Conservation (phyloP, 2,329 filamentous ascomycete species). For the Trichocomaceae sp. region DNA sequence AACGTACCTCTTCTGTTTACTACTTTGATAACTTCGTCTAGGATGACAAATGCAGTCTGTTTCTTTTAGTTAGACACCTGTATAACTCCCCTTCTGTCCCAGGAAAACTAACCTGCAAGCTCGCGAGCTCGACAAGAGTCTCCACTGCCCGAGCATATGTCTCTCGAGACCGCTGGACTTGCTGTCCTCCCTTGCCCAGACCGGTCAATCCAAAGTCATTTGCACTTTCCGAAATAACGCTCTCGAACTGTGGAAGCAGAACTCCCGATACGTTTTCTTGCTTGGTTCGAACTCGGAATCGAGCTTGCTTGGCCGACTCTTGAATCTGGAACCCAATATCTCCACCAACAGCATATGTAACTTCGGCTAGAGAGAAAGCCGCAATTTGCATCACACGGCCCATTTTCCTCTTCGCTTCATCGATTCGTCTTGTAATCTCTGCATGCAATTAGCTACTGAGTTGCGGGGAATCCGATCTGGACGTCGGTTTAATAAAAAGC, state of each 20-base stretch:
- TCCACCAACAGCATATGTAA: constrained; percentile 92
- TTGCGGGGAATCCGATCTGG: constrained; percentile 15
- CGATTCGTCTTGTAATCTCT: constrained; percentile 95
- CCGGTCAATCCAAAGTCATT: constrained; percentile 96
- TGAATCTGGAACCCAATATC: constrained; percentile 97
- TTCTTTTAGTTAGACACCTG: constrained; percentile 15
- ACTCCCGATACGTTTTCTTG: constrained; percentile 99
- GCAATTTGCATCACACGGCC: constrained; percentile 98
- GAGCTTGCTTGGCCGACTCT: constrained; percentile 86
- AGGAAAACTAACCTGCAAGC: constrained; percentile 60
- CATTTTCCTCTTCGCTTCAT: constrained; percentile 99
- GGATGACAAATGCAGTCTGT: constrained; percentile 88
- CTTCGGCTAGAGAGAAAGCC: constrained; percentile 93
- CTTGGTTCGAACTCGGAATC: constrained; percentile 87
- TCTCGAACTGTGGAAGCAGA: constrained; percentile 87
- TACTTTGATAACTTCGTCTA: constrained; percentile 98
- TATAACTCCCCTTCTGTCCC: not conserved
- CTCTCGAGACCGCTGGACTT: constrained; percentile 89
- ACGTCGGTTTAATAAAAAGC: constrained; percentile 19
- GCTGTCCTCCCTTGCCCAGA: constrained; percentile 92
- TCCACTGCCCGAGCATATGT: constrained; percentile 95
- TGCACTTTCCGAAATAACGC: constrained; percentile 77
- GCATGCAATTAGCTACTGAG: constrained; percentile 22
- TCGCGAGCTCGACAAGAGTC: constrained; percentile 88
- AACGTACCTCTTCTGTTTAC: constrained; percentile 82